phyloP scores from a whole-genome alignment of 257 asterid species.

The Salvia splendens region DNA sequence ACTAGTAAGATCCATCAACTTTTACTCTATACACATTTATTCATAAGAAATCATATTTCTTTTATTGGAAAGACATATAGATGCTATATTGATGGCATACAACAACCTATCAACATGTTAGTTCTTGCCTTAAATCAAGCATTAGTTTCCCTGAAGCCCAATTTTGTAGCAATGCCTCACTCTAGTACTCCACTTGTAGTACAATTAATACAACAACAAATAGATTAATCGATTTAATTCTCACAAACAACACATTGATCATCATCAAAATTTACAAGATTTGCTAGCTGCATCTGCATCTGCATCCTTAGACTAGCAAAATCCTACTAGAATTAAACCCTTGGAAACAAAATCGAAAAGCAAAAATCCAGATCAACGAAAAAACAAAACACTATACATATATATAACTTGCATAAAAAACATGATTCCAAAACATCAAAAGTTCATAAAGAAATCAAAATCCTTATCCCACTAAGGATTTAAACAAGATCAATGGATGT shows the following conservation, averaged over 20 bases:
- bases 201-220: neutral
- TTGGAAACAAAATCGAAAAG: neutral
- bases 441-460: conserved; percentile 22
- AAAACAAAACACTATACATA: neutral
- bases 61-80: neutral
- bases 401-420: neutral
- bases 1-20: conserved; percentile 12
- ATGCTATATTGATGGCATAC: neutral
- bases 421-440: neutral
- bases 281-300: neutral
- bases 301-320: neutral
- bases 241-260: neutral
- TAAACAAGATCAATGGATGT: neutral
- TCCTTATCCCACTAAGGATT: conserved; percentile 1
- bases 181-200: neutral
- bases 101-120: neutral
- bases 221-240: too few species aligned
- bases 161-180: neutral
- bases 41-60: neutral
- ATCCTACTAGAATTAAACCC: conserved; percentile 13
- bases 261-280: conserved; percentile 9
- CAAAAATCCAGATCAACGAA: conserved; percentile 28
- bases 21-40: neutral
- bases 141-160: neutral
- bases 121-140: conserved; percentile 7